Conservation (phyloP, 768 basidiomycete genomes). For the Naganishia antarctica region DNA sequence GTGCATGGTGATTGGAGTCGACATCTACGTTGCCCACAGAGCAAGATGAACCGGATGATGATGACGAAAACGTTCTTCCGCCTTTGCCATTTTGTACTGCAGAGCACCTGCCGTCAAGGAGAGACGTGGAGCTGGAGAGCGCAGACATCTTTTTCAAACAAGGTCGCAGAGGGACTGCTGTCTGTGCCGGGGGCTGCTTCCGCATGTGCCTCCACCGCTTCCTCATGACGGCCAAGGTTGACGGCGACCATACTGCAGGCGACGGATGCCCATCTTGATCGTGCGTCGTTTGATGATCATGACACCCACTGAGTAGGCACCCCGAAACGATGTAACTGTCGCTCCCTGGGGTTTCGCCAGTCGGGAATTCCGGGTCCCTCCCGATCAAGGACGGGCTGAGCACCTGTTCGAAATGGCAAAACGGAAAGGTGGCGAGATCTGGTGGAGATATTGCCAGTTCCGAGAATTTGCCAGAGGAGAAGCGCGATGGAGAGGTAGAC, state of each 20-base stretch:
- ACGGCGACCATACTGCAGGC: slow-evolving; percentile 8
- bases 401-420: slow-evolving; percentile 18
- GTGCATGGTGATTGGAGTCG: not conserved
- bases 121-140: not conserved
- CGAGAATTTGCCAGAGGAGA: slow-evolving; percentile 1
- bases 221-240: slow-evolving; percentile 1
- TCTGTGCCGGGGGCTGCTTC: slow-evolving; percentile 7
- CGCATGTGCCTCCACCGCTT: slow-evolving; percentile 16
- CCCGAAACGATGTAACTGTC: slow-evolving; percentile 10
- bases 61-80: not conserved
- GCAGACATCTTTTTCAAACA: slow-evolving; percentile 20
- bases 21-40: not conserved
- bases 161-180: slow-evolving; percentile 14
- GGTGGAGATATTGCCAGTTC: not conserved
- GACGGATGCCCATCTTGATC: slow-evolving; percentile 17
- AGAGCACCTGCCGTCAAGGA: not conserved
- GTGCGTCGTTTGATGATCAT: not conserved
- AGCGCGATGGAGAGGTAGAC: not conserved
- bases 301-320: slow-evolving; percentile 12
- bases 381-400: not conserved
- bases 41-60: slow-evolving; percentile 4
- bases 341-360: not conserved
- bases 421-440: not conserved
- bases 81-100: not conserved
- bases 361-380: not conserved